phyloP scores from a whole-genome alignment of 2,329 filamentous ascomycete genomes.

The Byssochlamys sp. region DNA sequence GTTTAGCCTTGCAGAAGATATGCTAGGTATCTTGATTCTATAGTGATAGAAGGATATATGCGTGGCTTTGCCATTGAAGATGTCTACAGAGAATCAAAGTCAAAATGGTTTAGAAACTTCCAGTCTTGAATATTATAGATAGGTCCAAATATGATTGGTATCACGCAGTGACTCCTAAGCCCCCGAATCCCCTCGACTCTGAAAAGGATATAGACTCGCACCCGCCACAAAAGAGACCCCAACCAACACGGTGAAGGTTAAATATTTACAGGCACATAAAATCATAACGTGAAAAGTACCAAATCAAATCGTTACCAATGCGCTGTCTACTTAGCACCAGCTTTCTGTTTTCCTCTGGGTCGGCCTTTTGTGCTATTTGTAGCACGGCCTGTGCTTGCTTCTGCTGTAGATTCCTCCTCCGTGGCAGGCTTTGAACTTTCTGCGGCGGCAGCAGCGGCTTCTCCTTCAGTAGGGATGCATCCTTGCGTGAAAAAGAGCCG shows the following conservation, averaged over 20 bases:
- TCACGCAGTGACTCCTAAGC: neutral
- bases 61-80: neutral
- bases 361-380: constrained; percentile 16
- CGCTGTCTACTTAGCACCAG: neutral
- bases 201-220: neutral
- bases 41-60: neutral
- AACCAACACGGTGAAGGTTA: neutral
- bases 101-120: neutral
- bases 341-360: constrained; percentile 26
- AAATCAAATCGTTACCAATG: neutral
- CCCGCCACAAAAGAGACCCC: neutral
- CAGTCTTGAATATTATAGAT: neutral
- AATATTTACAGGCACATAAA: neutral
- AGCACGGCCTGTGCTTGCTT: constrained; percentile 14
- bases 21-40: neutral
- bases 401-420: constrained; percentile 8
- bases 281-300: neutral
- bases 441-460: constrained; percentile 15
- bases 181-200: neutral
- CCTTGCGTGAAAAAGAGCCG: constrained; percentile 89
- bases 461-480: constrained; percentile 46
- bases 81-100: neutral
- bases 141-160: neutral
- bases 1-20: neutral
- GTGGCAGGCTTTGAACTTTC: constrained; percentile 13